These are phyloP conservation scores for Wickerhamomyces sp. DNA, from an alignment of 1,139 yeast genomes.

Conservation along the genomic window DNA sequence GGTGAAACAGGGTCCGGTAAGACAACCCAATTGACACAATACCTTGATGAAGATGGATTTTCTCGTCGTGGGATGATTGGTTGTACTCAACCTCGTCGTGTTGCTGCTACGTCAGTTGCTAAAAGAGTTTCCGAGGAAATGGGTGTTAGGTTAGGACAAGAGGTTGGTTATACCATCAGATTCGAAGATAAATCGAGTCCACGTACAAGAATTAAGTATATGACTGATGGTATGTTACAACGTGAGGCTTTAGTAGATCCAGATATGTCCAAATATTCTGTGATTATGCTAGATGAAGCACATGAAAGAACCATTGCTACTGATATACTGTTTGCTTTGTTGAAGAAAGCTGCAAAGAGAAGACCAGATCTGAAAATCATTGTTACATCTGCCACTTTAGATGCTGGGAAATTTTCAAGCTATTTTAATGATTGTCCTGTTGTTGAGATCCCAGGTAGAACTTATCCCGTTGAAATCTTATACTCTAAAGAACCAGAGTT, in stretches of 20 bases:
- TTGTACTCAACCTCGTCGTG: conserved; percentile 72
- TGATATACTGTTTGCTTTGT: conserved; percentile 81
- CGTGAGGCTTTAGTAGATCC: conserved; percentile 80
- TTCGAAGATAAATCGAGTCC: conserved; percentile 57
- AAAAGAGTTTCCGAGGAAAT: conserved; percentile 64
- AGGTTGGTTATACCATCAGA: conserved; percentile 64
- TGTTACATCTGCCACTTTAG: conserved; percentile 90
- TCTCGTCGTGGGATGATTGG: conserved; percentile 53
- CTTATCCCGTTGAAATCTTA: conserved; percentile 79
- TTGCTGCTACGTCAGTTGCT: conserved; percentile 69
- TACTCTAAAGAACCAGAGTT: conserved; percentile 78
- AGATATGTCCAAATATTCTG: conserved; percentile 65
- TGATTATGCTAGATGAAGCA: conserved; percentile 90
- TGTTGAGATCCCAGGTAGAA: conserved; percentile 79
- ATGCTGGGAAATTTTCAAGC: conserved; percentile 72
- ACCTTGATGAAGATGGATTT: conserved; percentile 76
- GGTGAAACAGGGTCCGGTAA: conserved; percentile 99
- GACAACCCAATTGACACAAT: conserved; percentile 92
- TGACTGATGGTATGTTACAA: conserved; percentile 93
- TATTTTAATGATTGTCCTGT: conserved; percentile 81
- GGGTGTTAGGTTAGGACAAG: conserved; percentile 52
- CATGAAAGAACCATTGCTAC: conserved; percentile 95
- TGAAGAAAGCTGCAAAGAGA: conserved; percentile 63
- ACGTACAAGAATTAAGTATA: conserved; percentile 59
- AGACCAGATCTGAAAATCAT: conserved; percentile 77